A percentile compares a stretch with the other conserved stretches of the same genome.
Conservation (phyloP, 1,284 basidiomycete genomes). For the Tylopilus sp. region DNA sequence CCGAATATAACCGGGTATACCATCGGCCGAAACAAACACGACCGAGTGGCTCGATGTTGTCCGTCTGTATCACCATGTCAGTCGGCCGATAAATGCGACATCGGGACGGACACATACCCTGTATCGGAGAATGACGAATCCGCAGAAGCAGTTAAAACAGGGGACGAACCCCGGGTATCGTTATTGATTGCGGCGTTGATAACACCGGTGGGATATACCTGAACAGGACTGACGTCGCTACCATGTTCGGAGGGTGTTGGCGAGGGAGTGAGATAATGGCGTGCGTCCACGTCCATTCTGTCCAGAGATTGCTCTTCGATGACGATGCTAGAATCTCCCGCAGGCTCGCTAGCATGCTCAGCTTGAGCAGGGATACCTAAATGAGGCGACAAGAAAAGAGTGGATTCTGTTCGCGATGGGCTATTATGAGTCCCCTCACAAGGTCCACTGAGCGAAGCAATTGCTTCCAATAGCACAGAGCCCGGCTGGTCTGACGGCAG, state of each 20-base stretch:
- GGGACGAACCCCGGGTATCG: conserved; percentile 20
- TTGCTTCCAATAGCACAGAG: not conserved
- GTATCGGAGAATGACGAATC: conserved; percentile 23
- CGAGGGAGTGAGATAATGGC: conserved; percentile 30
- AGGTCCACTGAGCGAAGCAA: not conserved
- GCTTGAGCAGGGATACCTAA: not conserved
- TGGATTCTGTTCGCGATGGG: conserved; percentile 6
- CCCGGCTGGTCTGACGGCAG: not conserved
- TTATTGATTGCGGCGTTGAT: conserved; percentile 7
- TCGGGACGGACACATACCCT: conserved; percentile 23
- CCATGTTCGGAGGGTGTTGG: conserved; percentile 44
- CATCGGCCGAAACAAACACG: conserved; percentile 43
- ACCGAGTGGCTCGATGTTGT: conserved; percentile 33
- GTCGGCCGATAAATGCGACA: not conserved
- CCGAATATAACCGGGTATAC: conserved; percentile 42
- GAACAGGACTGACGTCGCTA: conserved; percentile 25
- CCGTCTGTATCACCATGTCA: conserved; percentile 15
- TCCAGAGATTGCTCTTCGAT: conserved; percentile 4
- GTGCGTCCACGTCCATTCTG: not conserved
- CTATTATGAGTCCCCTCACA: conserved; percentile 5
- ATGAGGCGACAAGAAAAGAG: conserved; percentile 8
- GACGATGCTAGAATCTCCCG: not conserved
- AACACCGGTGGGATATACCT: not conserved
- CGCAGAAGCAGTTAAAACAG: conserved; percentile 16
- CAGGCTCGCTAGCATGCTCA: conserved; percentile 3